A percentile compares a stretch with the other conserved stretches of the same genome.
Conservation (phyloP, 345 rosid genomes). For the Draba incana region DNA sequence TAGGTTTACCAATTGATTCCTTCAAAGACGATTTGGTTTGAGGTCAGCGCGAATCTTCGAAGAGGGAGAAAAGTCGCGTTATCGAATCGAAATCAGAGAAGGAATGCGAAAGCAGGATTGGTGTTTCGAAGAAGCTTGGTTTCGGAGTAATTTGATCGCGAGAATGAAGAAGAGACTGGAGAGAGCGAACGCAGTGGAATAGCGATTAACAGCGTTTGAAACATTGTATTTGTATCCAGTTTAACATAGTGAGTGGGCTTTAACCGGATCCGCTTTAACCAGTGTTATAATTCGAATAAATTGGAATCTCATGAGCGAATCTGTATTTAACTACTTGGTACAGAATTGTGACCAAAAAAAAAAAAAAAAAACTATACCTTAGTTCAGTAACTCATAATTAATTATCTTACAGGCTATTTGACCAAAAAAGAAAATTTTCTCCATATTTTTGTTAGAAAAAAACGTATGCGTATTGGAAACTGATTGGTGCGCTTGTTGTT, state of each 20-base stretch:
- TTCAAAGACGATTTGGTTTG: not conserved
- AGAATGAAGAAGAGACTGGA: not conserved
- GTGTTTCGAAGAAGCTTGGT: constrained; percentile 15
- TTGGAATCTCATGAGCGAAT: too few species aligned
- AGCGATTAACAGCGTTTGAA: not conserved
- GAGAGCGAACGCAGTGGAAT: not conserved
- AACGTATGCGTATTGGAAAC: not conserved
- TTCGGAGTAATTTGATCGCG: not conserved
- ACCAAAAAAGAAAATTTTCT: too few species aligned
- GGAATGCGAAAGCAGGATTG: not conserved
- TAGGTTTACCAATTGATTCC: constrained; percentile 14
- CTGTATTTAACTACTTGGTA: too few species aligned
- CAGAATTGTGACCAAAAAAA: too few species aligned
- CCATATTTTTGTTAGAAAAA: too few species aligned
- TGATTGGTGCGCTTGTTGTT: not conserved
- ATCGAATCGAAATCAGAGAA: not conserved
- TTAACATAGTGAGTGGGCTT: too few species aligned
- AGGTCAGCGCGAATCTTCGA: not conserved
- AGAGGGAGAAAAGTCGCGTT: not conserved
- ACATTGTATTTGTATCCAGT: too few species aligned
- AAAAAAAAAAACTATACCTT: too few species aligned
- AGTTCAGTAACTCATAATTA: too few species aligned
- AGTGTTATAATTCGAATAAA: too few species aligned
- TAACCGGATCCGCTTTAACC: too few species aligned
- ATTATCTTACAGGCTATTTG: too few species aligned